Conservation (phyloP, 805 yeast species). For the Cyberlindnera maritima region DNA sequence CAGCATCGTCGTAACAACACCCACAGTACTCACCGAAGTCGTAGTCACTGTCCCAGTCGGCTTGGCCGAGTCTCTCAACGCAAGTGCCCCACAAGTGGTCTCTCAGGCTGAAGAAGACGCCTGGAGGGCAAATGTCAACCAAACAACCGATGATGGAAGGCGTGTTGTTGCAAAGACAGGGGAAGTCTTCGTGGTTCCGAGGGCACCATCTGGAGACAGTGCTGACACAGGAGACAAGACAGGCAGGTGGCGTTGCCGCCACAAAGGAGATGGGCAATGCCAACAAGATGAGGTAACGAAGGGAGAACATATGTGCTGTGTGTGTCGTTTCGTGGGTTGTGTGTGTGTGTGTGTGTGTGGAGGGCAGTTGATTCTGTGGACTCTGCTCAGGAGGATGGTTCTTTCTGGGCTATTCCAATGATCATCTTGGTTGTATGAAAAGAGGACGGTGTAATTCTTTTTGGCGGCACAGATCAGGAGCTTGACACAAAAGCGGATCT, state of each 20-base stretch:
- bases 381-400: too few relatives aligned
- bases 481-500: background rate
- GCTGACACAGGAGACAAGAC: constrained; percentile 43
- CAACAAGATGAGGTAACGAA: background rate
- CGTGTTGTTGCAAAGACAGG: constrained; percentile 39
- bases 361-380: too few relatives aligned
- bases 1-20: constrained; percentile 9
- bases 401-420: too few relatives aligned
- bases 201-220: constrained; percentile 36
- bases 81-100: constrained; percentile 51
- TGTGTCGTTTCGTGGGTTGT: too few relatives aligned
- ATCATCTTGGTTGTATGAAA: too few relatives aligned
- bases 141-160: constrained; percentile 42
- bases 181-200: constrained; percentile 33
- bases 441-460: too few relatives aligned
- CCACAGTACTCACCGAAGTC: constrained; percentile 7
- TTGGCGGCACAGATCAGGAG: background rate
- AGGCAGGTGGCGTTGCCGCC: constrained; percentile 48
- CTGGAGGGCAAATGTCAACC: constrained; percentile 44
- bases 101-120: constrained; percentile 39
- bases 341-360: background rate
- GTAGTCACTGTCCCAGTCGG: constrained; percentile 7
- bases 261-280: background rate
- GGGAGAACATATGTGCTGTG: background rate
- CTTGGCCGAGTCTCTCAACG: constrained; percentile 22